These are phyloP conservation scores for Paragyromitra xinjiangensis DNA, from an alignment of 495 filamentous ascomycete genomes.

Conservation along the genomic window DNA sequence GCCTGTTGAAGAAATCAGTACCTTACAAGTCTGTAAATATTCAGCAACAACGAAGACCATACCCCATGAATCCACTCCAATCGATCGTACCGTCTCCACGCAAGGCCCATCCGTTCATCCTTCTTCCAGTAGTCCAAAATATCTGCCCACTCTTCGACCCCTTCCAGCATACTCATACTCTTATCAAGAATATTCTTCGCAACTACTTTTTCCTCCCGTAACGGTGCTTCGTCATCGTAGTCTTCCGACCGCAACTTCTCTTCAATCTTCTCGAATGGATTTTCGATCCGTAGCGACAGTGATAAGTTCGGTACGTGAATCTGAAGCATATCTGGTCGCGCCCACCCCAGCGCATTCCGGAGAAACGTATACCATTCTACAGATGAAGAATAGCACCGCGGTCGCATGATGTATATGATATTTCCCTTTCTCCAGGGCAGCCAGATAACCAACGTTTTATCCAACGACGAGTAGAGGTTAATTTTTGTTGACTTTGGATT, in stretches of 20 bases:
- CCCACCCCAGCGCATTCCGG: conserved; percentile 69
- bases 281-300: conserved; percentile 69
- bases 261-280: conserved; percentile 71
- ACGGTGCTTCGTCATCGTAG: conserved; percentile 62
- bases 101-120: conserved; percentile 72
- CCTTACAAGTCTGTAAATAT: not conserved
- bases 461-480: conserved; percentile 75
- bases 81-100: conserved; percentile 79
- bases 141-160: conserved; percentile 69
- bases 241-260: conserved; percentile 59
- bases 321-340: conserved; percentile 67
- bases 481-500: conserved; percentile 66
- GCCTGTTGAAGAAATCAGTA: conserved; percentile 37
- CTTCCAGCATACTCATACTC: conserved; percentile 69
- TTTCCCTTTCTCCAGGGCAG: conserved; percentile 66
- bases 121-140: conserved; percentile 70
- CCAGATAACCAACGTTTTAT: conserved; percentile 79
- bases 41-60: not conserved
- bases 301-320: conserved; percentile 74
- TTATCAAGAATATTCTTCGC: conserved; percentile 67
- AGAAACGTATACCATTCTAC: conserved; percentile 83
- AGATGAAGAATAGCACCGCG: conserved; percentile 70
- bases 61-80: conserved; percentile 77
- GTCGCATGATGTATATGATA: conserved; percentile 72
- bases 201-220: conserved; percentile 65